Percentiles rank a stretch among this genome's conserved stretches.
Evolutionary conservation across 2,329 filamentous ascomycete species (phyloP).

Genomic region (Clarireedia homoeocarpa): DNA sequence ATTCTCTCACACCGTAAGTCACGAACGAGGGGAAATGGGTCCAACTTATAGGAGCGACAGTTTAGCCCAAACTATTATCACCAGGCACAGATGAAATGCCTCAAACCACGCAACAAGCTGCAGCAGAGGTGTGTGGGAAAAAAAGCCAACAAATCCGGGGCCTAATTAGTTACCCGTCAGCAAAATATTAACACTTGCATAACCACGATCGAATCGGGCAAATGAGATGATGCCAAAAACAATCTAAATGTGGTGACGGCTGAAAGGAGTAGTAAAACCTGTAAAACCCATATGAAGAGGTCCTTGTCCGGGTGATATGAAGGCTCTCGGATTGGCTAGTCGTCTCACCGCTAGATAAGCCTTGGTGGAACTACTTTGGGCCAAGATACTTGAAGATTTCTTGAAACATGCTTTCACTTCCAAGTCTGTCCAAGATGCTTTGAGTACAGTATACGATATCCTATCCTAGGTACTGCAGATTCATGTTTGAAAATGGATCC

Average conservation of each 20-base stretch:
- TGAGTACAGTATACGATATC: no score
- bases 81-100: constrained; percentile 4
- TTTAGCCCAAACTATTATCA: neutral
- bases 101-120: constrained; percentile 4
- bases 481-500: neutral
- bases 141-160: constrained; percentile 4
- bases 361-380: constrained; percentile 3
- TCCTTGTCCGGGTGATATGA: constrained; percentile 4
- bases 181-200: neutral
- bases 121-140: neutral
- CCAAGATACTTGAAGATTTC: neutral
- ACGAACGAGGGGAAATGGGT: constrained; percentile 4
- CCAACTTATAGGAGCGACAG: constrained; percentile 6
- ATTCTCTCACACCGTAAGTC: neutral
- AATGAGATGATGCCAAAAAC: constrained; percentile 1
- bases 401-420: neutral
- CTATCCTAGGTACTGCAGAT: neutral
- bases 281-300: neutral
- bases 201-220: constrained; percentile 1
- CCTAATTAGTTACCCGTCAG: neutral
- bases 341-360: constrained; percentile 10
- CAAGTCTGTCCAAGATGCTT: no score
- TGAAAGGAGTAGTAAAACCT: neutral
- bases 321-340: constrained; percentile 4
- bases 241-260: neutral